These are phyloP conservation scores for Leccinum ochraceum DNA, from an alignment of 768 basidiomycete genomes.

Conservation along the genomic window DNA sequence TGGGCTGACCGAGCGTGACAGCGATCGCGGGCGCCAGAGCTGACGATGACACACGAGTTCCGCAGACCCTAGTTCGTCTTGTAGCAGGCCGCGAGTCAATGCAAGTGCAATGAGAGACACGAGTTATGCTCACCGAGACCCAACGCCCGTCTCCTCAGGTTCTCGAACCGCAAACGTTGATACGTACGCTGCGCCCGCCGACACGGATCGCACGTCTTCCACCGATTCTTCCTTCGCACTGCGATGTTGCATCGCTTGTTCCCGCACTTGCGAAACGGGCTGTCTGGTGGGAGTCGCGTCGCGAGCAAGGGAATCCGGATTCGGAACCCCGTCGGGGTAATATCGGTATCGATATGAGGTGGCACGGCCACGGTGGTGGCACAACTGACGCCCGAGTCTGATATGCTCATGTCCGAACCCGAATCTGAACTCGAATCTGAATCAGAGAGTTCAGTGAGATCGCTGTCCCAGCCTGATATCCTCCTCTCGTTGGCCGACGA, in stretches of 20 bases:
- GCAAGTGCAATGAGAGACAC: constrained; percentile 20
- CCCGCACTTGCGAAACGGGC: constrained; percentile 30
- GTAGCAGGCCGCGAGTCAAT: not conserved
- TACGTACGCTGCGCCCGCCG: constrained; percentile 39
- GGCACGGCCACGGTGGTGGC: not conserved
- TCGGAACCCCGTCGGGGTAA: constrained; percentile 3
- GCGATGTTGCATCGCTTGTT: constrained; percentile 36
- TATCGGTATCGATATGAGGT: too few species aligned
- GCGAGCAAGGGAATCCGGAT: constrained; percentile 29
- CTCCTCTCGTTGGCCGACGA: not conserved
- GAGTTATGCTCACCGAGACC: constrained; percentile 10
- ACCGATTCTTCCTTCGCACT: constrained; percentile 35
- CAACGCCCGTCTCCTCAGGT: constrained; percentile 2
- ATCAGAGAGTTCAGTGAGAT: constrained; percentile 25
- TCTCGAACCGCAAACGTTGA: constrained; percentile 34
- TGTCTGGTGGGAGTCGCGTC: constrained; percentile 12
- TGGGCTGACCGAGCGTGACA: constrained; percentile 11
- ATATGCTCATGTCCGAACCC: not conserved
- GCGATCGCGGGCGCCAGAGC: constrained; percentile 8
- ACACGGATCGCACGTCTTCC: constrained; percentile 47
- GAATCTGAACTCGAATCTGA: constrained; percentile 8
- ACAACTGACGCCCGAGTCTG: too few species aligned
- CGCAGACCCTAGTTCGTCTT: constrained; percentile 8
- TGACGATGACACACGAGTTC: not conserved
- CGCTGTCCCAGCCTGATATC: constrained; percentile 26